phyloP scores from a whole-genome alignment of 2,329 filamentous ascomycete genomes.

The Xylaria sp. region DNA sequence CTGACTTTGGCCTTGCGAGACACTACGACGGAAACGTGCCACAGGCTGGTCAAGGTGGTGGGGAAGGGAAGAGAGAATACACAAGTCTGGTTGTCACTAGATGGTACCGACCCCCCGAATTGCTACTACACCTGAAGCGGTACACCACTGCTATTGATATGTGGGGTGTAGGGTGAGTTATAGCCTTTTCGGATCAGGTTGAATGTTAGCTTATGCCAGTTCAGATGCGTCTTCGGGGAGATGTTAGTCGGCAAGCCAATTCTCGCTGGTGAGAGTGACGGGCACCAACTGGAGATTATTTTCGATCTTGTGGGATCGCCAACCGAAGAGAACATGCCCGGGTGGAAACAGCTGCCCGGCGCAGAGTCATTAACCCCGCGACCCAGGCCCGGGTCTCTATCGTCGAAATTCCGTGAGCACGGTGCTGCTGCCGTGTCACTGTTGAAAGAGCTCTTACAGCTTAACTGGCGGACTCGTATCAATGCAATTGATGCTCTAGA shows the following conservation, averaged over 20 bases:
- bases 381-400: constrained; percentile 71
- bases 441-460: constrained; percentile 81
- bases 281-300: constrained; percentile 91
- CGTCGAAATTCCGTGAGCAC: constrained; percentile 79
- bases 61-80: constrained; percentile 88
- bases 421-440: constrained; percentile 79
- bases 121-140: constrained; percentile 84
- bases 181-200: neutral
- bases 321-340: constrained; percentile 91
- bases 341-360: constrained; percentile 85
- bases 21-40: constrained; percentile 91
- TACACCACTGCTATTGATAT: constrained; percentile 99
- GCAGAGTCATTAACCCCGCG: constrained; percentile 78
- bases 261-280: constrained; percentile 86
- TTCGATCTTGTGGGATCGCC: constrained; percentile 93
- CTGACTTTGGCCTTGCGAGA: constrained; percentile 93
- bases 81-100: constrained; percentile 96
- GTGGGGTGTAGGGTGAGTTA: constrained; percentile 91
- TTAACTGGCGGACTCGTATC: constrained; percentile 89
- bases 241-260: constrained; percentile 97
- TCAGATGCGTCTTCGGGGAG: constrained; percentile 94
- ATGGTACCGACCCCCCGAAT: constrained; percentile 96
- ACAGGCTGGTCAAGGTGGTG: constrained; percentile 79
- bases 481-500: constrained; percentile 94
- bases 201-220: constrained; percentile 40